These are phyloP conservation scores for Penicillium brasilianum DNA, from an alignment of 2,329 filamentous ascomycete genomes.

Conservation along the genomic window DNA sequence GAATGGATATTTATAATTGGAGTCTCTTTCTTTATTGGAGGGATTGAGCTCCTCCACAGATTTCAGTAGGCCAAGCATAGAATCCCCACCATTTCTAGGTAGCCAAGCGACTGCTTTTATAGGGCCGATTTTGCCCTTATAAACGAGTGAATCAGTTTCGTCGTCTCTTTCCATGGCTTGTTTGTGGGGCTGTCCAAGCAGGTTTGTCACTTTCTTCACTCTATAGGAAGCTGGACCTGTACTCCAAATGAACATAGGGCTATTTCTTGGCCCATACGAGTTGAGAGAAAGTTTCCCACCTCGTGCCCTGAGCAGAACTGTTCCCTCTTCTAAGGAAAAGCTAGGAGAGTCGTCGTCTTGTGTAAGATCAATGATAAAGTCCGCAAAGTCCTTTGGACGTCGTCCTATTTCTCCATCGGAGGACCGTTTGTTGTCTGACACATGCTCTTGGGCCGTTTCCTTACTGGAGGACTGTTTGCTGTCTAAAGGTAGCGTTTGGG, in stretches of 20 bases:
- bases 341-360: background rate
- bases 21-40: background rate
- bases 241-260: slow-evolving; percentile 6
- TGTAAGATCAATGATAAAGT: background rate
- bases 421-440: background rate
- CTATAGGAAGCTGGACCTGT: background rate
- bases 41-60: slow-evolving; percentile 2
- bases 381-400: background rate
- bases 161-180: slow-evolving; percentile 7
- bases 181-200: slow-evolving; percentile 3
- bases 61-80: slow-evolving; percentile 4
- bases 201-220: slow-evolving; percentile 6
- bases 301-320: background rate
- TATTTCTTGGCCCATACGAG: slow-evolving; percentile 5
- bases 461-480: background rate
- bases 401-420: background rate
- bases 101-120: slow-evolving; percentile 6
- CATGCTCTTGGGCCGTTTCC: background rate
- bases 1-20: background rate
- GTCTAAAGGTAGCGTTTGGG: background rate
- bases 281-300: slow-evolving; percentile 2
- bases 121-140: slow-evolving; percentile 4
- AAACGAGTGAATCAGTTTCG: slow-evolving; percentile 4
- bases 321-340: slow-evolving; percentile 3
- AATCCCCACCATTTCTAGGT: slow-evolving; percentile 1